phyloP scores from a whole-genome alignment of 257 asterid species.

The Coffea canephora region DNA sequence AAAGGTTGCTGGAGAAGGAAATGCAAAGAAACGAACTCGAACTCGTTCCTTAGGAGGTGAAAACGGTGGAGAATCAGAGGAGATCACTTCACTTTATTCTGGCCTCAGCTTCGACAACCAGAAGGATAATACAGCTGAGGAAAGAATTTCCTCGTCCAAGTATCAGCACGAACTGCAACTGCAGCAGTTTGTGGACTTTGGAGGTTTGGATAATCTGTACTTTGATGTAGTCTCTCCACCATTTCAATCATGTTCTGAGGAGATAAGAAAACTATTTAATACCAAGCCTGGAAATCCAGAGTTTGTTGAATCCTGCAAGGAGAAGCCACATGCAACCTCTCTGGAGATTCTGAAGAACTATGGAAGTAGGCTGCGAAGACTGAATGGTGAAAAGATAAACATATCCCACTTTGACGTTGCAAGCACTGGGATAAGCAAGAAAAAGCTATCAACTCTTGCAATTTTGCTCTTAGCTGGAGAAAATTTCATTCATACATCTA shows the following conservation, averaged over 20 bases:
- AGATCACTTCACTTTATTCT: background rate
- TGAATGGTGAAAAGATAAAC: slow-evolving; percentile 21
- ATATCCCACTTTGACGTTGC: slow-evolving; percentile 3
- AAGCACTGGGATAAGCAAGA: background rate
- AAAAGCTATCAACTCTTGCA: slow-evolving; percentile 23
- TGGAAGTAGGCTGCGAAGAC: slow-evolving; percentile 34
- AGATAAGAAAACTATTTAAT: background rate
- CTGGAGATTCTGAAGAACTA: slow-evolving; percentile 46
- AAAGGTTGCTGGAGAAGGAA: background rate
- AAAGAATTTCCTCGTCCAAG: background rate
- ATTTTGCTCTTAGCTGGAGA: slow-evolving; percentile 51
- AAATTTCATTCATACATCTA: slow-evolving; percentile 39
- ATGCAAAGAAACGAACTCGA: background rate
- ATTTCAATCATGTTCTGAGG: slow-evolving; percentile 17
- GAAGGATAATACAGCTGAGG: background rate
- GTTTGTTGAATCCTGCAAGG: slow-evolving; percentile 10
- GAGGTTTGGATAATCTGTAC: slow-evolving; percentile 17
- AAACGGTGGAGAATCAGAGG: background rate
- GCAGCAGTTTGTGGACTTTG: slow-evolving; percentile 18
- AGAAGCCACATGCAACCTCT: background rate
- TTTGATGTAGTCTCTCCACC: slow-evolving; percentile 25
- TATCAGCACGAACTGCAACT: background rate
- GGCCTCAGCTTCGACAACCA: background rate
- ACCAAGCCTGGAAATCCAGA: background rate
- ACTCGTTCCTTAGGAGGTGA: background rate